Conservation (phyloP, 2,329 filamentous ascomycete genomes). For the Niveomyces coronatus region DNA sequence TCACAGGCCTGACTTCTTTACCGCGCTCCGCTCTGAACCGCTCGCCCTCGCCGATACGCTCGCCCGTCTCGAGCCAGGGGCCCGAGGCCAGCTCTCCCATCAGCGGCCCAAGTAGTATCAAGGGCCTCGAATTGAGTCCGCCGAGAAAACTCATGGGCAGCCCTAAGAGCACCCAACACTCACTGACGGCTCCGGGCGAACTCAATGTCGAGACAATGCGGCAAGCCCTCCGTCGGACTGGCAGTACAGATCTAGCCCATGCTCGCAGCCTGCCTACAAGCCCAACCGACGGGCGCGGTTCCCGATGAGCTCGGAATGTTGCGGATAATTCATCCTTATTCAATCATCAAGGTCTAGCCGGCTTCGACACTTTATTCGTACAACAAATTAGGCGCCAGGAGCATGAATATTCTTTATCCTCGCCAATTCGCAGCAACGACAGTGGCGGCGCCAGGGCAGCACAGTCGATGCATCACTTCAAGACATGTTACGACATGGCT, state of each 20-base stretch:
- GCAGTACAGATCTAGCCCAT: constrained; percentile 63
- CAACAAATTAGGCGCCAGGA: constrained; percentile 3
- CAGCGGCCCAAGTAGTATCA: constrained; percentile 65
- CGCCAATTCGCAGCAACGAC: constrained; percentile 1
- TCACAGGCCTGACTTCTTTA: constrained; percentile 55
- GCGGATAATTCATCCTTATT: not conserved
- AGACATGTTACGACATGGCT: no score
- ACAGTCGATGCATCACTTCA: no score
- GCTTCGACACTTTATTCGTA: not conserved
- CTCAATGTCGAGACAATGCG: constrained; percentile 90
- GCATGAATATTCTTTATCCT: not conserved
- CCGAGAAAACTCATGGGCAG: constrained; percentile 50
- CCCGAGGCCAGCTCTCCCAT: constrained; percentile 61
- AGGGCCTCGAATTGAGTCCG: constrained; percentile 63
- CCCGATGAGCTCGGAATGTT: constrained; percentile 15
- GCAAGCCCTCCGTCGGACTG: constrained; percentile 76
- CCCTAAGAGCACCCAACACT: constrained; percentile 44
- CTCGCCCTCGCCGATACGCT: constrained; percentile 72
- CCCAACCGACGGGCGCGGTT: constrained; percentile 36
- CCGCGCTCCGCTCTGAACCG: constrained; percentile 44
- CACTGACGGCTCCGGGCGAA: constrained; percentile 45
- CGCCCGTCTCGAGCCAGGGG: constrained; percentile 64
- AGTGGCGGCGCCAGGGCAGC: not conserved
- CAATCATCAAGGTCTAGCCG: not conserved
- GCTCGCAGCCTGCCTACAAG: constrained; percentile 47